Evolutionary conservation across 371 early-diverging fungal genomes (phyloP).

Genomic region (Lichtheimia ornata): DNA sequence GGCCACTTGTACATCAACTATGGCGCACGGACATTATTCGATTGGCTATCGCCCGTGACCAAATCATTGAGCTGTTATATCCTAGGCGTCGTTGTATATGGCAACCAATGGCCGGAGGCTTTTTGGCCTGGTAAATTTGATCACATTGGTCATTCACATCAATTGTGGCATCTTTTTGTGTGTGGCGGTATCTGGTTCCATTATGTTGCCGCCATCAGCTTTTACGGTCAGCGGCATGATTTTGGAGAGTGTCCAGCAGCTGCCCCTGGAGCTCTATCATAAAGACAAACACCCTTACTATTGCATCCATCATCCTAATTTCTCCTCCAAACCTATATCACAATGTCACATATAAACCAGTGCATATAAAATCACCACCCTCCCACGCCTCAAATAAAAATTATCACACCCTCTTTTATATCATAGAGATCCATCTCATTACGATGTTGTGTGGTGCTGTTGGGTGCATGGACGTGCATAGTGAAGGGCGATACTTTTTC

Average conservation of each 20-base stretch:
- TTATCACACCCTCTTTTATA: neutral
- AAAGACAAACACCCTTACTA: neutral
- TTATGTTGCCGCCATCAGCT: slow-evolving; percentile 62
- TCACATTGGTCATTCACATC: slow-evolving; percentile 73
- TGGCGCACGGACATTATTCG: slow-evolving; percentile 52
- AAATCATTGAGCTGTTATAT: slow-evolving; percentile 45
- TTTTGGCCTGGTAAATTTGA: slow-evolving; percentile 78
- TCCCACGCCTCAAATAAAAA: too few relatives aligned
- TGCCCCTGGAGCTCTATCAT: neutral
- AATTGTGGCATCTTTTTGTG: slow-evolving; percentile 80
- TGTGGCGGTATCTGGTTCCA: slow-evolving; percentile 71
- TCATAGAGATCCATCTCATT: neutral
- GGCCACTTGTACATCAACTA: slow-evolving; percentile 54
- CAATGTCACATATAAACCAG: too few relatives aligned
- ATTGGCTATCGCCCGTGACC: slow-evolving; percentile 46
- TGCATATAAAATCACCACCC: too few relatives aligned
- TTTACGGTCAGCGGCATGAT: slow-evolving; percentile 32
- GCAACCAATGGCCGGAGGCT: slow-evolving; percentile 73
- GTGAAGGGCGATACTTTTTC: too few relatives aligned
- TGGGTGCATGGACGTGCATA: too few relatives aligned
- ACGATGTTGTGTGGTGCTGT: too few relatives aligned
- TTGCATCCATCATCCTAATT: neutral
- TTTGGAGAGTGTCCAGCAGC: slow-evolving; percentile 36
- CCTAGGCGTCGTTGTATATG: slow-evolving; percentile 60
- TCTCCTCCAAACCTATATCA: neutral